Base-by-base conservation (phyloP, 169 alveolate species). In the Cryptosporidium bovis region DNA sequence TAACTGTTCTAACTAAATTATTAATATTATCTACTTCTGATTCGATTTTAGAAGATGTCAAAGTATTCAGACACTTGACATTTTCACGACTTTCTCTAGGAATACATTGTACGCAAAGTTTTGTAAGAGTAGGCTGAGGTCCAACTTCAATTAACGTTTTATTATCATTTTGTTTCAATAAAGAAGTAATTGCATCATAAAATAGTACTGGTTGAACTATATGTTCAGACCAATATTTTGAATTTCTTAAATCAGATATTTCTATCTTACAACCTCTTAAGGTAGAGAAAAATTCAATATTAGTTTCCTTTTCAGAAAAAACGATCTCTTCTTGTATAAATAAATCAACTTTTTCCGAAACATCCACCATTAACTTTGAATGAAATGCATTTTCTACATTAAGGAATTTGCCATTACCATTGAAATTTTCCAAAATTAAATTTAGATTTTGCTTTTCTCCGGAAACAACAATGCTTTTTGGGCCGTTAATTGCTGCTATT, bases 161-260 rank as follows among this genome's bases (percentile, higher is more conserved):
- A 34, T 53, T 34, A 56, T 62, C 50, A 13, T 10, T 8, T 31
- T 77, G 51, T 6, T 56, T 77, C 53, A 77, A 13, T 44, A 64
- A 58, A 40, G 40, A 40, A n/a, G 18, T 77, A 27, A 77, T 20
- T 62, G 77, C 65, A 16, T 77, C 40, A 60, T 77, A 77, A 77
- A 77, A 77, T 36, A 77, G 40, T 18, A 77, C 87, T 27, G 87
- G 87, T 16, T 44, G 16, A 40, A 46, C 34, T 34, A 77, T 77
- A 62, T 77, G 87, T 1, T 56, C 31, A 13, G 87, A 77, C 87
- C 87, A 77, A 46, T 77, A 77, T n/a, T 60, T 48, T 33, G 87
- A 62, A 36, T 31, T 46, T 44, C 31, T 60, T 20, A 77, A 27
- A 40, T 60, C 69, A 24, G 69, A 56, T 24, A 8, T 13, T 3